phyloP scores from a whole-genome alignment of 306 rosid species.

The Cucurbita argyrosperma region DNA sequence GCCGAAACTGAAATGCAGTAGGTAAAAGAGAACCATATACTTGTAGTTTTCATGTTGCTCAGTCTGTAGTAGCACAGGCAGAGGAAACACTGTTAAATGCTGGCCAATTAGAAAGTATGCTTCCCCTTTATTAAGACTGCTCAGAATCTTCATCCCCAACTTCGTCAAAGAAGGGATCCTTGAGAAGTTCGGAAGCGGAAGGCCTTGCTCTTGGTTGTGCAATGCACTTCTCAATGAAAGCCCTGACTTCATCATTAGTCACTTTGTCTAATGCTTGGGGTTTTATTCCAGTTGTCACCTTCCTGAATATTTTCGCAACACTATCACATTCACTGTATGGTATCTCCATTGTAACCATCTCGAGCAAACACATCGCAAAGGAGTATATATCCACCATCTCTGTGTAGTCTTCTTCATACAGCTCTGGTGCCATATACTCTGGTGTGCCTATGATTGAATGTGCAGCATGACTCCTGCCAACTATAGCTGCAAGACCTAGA shows the following conservation, averaged over 20 bases:
- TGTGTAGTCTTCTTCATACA: slow-evolving; percentile 83
- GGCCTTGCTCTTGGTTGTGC: slow-evolving; percentile 84
- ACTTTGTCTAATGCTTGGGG: slow-evolving; percentile 56
- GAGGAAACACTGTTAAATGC: neutral
- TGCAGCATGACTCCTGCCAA: slow-evolving; percentile 68
- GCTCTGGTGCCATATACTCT: slow-evolving; percentile 92
- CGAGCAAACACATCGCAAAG: slow-evolving; percentile 85
- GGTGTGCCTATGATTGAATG: slow-evolving; percentile 86
- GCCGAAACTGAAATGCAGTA: neutral
- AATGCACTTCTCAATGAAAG: slow-evolving; percentile 69
- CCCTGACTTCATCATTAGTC: slow-evolving; percentile 48
- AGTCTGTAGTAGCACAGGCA: neutral
- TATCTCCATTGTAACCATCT: slow-evolving; percentile 84
- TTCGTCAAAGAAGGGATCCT: slow-evolving; percentile 67
- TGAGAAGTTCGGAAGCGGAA: slow-evolving; percentile 70
- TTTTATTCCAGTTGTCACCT: slow-evolving; percentile 55
- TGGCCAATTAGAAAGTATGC: neutral
- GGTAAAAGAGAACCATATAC: neutral
- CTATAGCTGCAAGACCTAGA: slow-evolving; percentile 82
- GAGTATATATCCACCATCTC: slow-evolving; percentile 98
- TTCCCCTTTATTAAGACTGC: slow-evolving; percentile 9
- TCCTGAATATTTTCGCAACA: slow-evolving; percentile 72
- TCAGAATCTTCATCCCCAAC: slow-evolving; percentile 28
- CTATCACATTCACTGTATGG: slow-evolving; percentile 86
- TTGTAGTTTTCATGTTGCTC: neutral